phyloP scores from a whole-genome alignment of 1,139 yeast genomes.

The Diutina sp. region DNA sequence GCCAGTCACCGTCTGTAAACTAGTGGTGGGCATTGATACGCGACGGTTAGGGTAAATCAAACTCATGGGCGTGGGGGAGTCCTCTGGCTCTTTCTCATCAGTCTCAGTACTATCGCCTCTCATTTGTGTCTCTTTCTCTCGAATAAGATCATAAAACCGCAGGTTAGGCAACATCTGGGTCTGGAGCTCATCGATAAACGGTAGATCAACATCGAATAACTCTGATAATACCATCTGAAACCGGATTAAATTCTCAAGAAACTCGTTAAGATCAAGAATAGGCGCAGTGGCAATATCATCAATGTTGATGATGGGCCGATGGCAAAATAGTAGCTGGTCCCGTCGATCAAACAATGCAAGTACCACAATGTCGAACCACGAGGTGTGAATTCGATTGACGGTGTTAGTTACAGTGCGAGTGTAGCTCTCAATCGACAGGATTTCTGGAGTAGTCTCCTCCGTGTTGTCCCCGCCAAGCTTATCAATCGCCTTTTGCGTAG shows the following conservation, averaged over 20 bases:
- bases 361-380: background rate
- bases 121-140: conserved; percentile 19
- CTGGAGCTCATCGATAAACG: conserved; percentile 20
- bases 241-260: conserved; percentile 25
- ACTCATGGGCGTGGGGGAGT: background rate
- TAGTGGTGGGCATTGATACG: background rate
- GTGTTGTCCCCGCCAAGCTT: background rate
- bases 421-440: background rate
- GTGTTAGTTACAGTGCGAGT: background rate
- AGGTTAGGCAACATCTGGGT: conserved; percentile 18
- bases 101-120: conserved; percentile 9
- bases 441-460: background rate
- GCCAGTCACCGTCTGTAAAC: background rate
- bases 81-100: conserved; percentile 4
- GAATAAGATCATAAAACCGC: conserved; percentile 22
- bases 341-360: background rate
- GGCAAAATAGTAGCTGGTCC: background rate
- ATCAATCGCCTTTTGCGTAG: background rate
- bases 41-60: background rate
- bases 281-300: background rate
- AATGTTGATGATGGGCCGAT: background rate
- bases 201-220: conserved; percentile 16
- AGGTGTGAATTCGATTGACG: background rate
- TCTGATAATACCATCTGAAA: conserved; percentile 18
- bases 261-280: conserved; percentile 16